Base-by-base conservation (phyloP, 495 filamentous ascomycete species). In the Daldinia grandis region DNA sequence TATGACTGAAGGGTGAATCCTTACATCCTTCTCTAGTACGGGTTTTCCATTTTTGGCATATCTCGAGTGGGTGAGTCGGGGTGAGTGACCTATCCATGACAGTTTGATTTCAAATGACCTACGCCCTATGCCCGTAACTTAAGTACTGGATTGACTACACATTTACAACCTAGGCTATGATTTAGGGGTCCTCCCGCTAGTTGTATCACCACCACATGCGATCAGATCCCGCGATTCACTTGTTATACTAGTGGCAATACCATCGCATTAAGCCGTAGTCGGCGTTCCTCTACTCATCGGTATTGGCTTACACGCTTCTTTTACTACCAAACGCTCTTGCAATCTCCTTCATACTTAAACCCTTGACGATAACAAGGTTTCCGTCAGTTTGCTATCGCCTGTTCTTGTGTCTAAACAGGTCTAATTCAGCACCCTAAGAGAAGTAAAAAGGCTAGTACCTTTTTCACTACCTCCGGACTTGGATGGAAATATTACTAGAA, bases 61-160 rank as follows among this genome's bases (percentile, higher is more conserved):
- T 33, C 40, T 38, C n/a, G 17, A 17, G 42, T 50, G 24, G 54
- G 31, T 37, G 24, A 38, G 35, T 28, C 10, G 49, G 21, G 24
- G 33, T 42, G 37, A 38, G 27, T 69, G 67, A 61, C 67, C 25
- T 64, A 59, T 59, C 25, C 58, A 60, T 54, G 55, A 59, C 60
- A 33, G n/a, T 53, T 56, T 35, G n/a, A 64, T 54, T 64, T 59
- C 44, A 24, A 44, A 69, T 63, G 19, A 51, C 19, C 6, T 55
- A 40, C 8, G 47, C 47, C 40, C n/a, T 44, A 47, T 8, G 19
- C 42, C 9, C 42, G 9, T 24, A 47, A 10, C 19, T 47, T 47
- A 47, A 8, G 1, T 21, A 14, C 24, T 47, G 42, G 19, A 19
- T n/a, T 44, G 17, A 9, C 40, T 9, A 44, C 17, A 47, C 21